Evolutionary conservation across 2,329 filamentous ascomycete species (phyloP).

Genomic region (Fusarium pseudonygamai): DNA sequence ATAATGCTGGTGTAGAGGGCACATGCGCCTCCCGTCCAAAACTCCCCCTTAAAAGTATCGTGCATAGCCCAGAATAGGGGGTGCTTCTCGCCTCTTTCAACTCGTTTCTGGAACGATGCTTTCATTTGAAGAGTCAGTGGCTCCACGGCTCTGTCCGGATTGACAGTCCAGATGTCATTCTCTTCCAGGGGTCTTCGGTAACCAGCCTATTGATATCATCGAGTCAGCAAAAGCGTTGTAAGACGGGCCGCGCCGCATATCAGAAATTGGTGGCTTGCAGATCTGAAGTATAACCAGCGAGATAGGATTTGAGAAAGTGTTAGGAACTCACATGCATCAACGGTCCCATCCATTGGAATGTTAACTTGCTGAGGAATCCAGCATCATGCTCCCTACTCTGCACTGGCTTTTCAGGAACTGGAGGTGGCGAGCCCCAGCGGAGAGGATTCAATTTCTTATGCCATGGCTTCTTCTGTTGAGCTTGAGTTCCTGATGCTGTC

Average conservation of each 20-base stretch:
- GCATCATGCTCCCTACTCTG: constrained; percentile 77
- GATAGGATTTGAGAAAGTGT: not conserved
- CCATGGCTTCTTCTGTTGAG: constrained; percentile 64
- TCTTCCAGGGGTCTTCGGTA: constrained; percentile 85
- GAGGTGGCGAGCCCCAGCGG: constrained; percentile 65
- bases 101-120: constrained; percentile 74
- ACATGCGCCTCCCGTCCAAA: constrained; percentile 83
- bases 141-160: constrained; percentile 79
- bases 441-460: constrained; percentile 70
- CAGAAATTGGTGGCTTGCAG: constrained; percentile 21
- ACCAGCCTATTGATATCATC: constrained; percentile 65
- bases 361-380: constrained; percentile 76
- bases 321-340: constrained; percentile 76
- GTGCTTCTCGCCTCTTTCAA: constrained; percentile 73
- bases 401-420: constrained; percentile 62
- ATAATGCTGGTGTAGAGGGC: constrained; percentile 77
- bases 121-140: constrained; percentile 73
- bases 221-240: constrained; percentile 13
- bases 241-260: constrained; percentile 29
- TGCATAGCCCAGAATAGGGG: constrained; percentile 84
- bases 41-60: constrained; percentile 86
- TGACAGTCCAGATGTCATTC: constrained; percentile 89
- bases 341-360: constrained; percentile 91
- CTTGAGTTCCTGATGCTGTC: constrained; percentile 50
- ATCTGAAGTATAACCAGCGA: not conserved